These are phyloP conservation scores for Vickermania spadyakhi DNA, from an alignment of 208 protist genomes.

Conservation along the genomic window DNA sequence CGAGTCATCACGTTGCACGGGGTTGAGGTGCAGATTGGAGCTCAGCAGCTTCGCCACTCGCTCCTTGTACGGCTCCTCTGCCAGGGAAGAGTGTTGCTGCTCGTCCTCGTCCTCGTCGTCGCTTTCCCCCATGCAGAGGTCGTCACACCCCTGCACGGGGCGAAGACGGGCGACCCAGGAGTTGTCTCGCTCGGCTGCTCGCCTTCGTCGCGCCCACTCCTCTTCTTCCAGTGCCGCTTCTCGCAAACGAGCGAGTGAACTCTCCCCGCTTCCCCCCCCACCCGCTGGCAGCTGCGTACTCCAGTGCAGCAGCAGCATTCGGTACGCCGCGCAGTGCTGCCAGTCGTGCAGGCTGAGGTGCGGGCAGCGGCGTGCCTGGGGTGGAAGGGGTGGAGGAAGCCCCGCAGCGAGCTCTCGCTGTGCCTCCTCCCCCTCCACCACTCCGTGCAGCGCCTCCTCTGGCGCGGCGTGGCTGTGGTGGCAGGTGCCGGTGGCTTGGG, in stretches of 20 bases:
- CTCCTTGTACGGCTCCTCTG: neutral
- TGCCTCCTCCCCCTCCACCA: neutral
- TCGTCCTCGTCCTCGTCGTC: neutral
- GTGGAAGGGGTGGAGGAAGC: neutral
- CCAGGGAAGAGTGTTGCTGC: neutral
- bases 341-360: neutral
- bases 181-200: neutral
- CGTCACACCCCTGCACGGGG: neutral
- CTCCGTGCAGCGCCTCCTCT: neutral
- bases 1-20: neutral
- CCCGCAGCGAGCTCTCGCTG: neutral
- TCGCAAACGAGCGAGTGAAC: neutral
- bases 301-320: neutral
- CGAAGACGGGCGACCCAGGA: neutral
- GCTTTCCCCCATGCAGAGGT: neutral
- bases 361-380: neutral
- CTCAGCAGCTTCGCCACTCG: neutral
- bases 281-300: neutral
- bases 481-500: neutral
- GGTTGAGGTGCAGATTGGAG: neutral
- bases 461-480: neutral
- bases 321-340: neutral
- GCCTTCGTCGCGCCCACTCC: neutral
- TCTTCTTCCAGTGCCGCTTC: neutral
- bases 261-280: too few species aligned